phyloP scores from a whole-genome alignment of 192 early-diverging fungal genomes.

The Umbelopsis isabellina region DNA sequence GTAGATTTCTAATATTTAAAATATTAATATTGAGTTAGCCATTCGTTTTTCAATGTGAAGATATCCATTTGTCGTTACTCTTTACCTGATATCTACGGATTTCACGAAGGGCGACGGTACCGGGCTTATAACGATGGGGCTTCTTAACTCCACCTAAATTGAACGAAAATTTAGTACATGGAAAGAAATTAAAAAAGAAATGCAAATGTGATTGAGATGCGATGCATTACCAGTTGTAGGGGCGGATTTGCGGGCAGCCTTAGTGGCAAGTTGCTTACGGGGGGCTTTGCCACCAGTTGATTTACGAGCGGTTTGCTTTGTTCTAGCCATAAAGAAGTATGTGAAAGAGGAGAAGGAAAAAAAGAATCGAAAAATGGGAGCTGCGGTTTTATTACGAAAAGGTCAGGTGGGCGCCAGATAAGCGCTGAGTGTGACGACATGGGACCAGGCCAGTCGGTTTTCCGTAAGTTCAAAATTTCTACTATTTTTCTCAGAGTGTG shows the following conservation, averaged over 20 bases:
- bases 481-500: too few relatives aligned
- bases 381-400: neutral
- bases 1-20: slow-evolving; percentile 74
- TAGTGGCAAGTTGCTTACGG: slow-evolving; percentile 95
- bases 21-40: neutral
- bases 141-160: slow-evolving; percentile 85
- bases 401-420: neutral
- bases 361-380: neutral
- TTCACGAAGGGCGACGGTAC: slow-evolving; percentile 91
- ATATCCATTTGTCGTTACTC: neutral
- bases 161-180: neutral
- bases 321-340: slow-evolving; percentile 56
- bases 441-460: too few relatives aligned
- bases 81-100: slow-evolving; percentile 83
- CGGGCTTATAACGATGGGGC: slow-evolving; percentile 84
- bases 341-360: neutral
- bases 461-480: too few relatives aligned
- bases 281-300: slow-evolving; percentile 98
- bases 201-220: neutral
- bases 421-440: slow-evolving; percentile 10
- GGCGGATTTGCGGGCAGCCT: slow-evolving; percentile 97
- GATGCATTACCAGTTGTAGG: slow-evolving; percentile 61
- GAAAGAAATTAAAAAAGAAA: neutral
- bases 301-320: slow-evolving; percentile 97
- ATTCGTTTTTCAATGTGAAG: neutral